Base-by-base conservation (phyloP, 805 yeast species). In the Pichia insulana region DNA sequence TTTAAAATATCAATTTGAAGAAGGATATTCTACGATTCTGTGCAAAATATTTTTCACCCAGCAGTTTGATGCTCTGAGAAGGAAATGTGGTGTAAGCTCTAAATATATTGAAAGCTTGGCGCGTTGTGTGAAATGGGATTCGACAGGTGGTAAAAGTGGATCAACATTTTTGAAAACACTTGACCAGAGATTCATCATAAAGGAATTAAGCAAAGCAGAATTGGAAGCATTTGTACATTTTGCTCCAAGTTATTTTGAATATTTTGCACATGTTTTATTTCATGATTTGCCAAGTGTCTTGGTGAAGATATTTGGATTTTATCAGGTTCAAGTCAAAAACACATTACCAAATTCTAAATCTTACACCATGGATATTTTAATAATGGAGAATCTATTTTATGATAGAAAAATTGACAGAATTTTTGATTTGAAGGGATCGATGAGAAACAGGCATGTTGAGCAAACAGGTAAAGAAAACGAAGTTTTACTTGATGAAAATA, bases 381-480 rank as follows among this genome's bases (percentile, higher is more conserved):
- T 92, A 31, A 90, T 89, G 96, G 99, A 92, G 64, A 92, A 92
- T 57, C 65, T 92, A 44, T 92, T 92, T 56, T 90, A 88, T 60
- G 83, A 84, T 50, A 73, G 80, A 42, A 82, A 81, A 51, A 83
- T 89, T 44, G 71, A 86, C 12, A 67, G 97, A 49, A 88, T 90
- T 37, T 92, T 92, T 63, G 99, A 92, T 62, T 73, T 92, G 61
- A 92, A 92, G 61, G 99, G 99, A 0, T 89, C 97, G 0, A 92
- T 92, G 97, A 70, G 98, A 48, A 92, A 92, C 61, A 71, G 99
- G 50, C 97, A 90, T 55, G 98, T 90, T 30, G 83, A 89, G 52
- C 96, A 90, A 59, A 94, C 98, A 0, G 98, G 98, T 7, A 81
- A 78, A 55, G 96, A 83, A 48, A 88, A 92, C 56, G 97, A 92